Percentiles rank a stretch among this genome's conserved stretches.
phyloP scores from a whole-genome alignment of 2,329 filamentous ascomycete species.

The Colletotrichum zoysiae region DNA sequence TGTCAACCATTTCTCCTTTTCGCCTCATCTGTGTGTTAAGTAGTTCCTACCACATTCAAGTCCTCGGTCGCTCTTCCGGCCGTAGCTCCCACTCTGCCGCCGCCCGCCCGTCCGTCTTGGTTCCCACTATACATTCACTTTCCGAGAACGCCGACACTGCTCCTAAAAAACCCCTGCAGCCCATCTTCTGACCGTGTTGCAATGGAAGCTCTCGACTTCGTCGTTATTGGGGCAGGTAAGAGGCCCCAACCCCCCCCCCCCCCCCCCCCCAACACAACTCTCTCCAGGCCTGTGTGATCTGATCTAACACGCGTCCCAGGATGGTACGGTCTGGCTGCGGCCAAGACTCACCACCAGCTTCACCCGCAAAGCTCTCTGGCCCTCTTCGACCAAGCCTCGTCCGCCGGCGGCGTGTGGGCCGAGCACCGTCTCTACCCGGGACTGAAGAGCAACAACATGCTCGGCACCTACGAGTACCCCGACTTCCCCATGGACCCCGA shows the following conservation, averaged over 20 bases:
- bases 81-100: background rate
- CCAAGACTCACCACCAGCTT: conserved; percentile 71
- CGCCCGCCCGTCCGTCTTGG: background rate
- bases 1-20: background rate
- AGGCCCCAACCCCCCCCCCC: too few species aligned
- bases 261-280: conserved; percentile 4
- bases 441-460: conserved; percentile 80
- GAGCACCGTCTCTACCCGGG: conserved; percentile 75
- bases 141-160: background rate
- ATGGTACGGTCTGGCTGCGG: conserved; percentile 69
- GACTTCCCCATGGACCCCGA: conserved; percentile 77
- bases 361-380: conserved; percentile 68
- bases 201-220: conserved; percentile 61
- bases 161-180: background rate
- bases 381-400: conserved; percentile 68
- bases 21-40: background rate
- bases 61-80: too few species aligned
- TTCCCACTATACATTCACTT: background rate
- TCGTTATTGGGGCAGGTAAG: conserved; percentile 67
- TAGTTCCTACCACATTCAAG: background rate
- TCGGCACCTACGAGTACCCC: conserved; percentile 79
- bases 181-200: background rate
- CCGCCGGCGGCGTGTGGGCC: conserved; percentile 78
- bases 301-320: conserved; percentile 48
- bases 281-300: background rate